These are phyloP conservation scores for Erysimum cheiri DNA, from an alignment of 441 rosid genomes.

Conservation along the genomic window DNA sequence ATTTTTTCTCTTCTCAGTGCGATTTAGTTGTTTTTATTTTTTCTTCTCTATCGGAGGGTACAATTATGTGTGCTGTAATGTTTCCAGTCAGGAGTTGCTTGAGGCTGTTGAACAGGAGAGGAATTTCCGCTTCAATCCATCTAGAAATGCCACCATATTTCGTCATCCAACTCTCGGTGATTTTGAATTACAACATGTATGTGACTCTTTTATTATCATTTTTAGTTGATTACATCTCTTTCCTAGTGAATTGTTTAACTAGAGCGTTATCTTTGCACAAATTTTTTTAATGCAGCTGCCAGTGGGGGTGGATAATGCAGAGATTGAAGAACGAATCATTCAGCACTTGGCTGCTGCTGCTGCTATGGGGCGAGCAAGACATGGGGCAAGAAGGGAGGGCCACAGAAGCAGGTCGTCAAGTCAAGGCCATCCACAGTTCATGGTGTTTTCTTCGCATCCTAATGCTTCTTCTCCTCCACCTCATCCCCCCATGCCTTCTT, in stretches of 20 bases:
- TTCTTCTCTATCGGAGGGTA: too few species aligned
- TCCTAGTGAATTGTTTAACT: background rate
- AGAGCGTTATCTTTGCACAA: constrained; percentile 25
- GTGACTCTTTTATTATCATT: constrained; percentile 43
- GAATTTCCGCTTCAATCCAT: constrained; percentile 67
- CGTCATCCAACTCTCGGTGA: constrained; percentile 95
- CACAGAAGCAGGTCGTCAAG: constrained; percentile 74
- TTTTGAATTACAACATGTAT: constrained; percentile 90
- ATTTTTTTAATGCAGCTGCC: constrained; percentile 64
- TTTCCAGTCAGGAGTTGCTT: constrained; percentile 84
- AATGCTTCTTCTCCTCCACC: constrained; percentile 54
- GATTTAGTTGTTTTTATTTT: background rate
- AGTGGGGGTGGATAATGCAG: constrained; percentile 78
- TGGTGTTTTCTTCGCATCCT: constrained; percentile 71
- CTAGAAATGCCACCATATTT: constrained; percentile 86
- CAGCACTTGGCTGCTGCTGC: constrained; percentile 97
- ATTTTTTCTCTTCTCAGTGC: background rate
- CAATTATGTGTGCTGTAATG: constrained; percentile 14
- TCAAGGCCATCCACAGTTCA: constrained; percentile 78
- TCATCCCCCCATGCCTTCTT: constrained; percentile 54
- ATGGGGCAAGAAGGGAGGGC: constrained; percentile 79
- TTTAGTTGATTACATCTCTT: constrained; percentile 27
- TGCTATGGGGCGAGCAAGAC: constrained; percentile 89
- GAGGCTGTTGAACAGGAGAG: constrained; percentile 89
- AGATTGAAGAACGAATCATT: constrained; percentile 91